phyloP scores from a whole-genome alignment of 345 rosid species.

The Ceriops tagal region DNA sequence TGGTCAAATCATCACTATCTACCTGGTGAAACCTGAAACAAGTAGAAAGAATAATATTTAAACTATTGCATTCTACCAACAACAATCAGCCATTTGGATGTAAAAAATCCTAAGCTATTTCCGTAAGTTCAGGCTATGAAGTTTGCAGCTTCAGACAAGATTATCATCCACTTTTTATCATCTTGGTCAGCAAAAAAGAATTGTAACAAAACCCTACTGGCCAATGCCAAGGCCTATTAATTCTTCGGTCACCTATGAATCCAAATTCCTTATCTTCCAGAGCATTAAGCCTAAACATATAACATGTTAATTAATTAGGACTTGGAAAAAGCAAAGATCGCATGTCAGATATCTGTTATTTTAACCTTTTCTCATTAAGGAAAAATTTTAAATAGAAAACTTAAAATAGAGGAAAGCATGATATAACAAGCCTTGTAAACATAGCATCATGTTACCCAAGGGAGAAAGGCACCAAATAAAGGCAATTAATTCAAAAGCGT shows the following conservation, averaged over 20 bases:
- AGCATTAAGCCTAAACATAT: background rate
- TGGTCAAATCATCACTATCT: conserved; percentile 74
- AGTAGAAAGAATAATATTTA: conserved; percentile 21
- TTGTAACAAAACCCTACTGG: too few relatives aligned
- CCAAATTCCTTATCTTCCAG: background rate
- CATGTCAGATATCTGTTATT: background rate
- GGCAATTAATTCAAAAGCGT: conserved; percentile 7
- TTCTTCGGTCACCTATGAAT: background rate
- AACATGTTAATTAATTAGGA: too few relatives aligned
- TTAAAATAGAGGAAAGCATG: background rate
- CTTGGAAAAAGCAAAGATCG: background rate
- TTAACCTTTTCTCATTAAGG: background rate
- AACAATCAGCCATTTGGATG: background rate
- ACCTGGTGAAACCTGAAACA: conserved; percentile 82
- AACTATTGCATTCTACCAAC: background rate
- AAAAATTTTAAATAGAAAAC: background rate
- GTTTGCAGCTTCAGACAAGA: background rate
- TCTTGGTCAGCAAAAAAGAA: too few relatives aligned
- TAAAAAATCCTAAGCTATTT: too few relatives aligned
- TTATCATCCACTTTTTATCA: too few relatives aligned
- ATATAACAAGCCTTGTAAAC: background rate
- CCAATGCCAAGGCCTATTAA: background rate
- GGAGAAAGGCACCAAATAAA: background rate
- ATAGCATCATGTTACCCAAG: background rate
- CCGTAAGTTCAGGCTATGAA: background rate